Base-by-base conservation (phyloP, 257 asterid species). In the Solanum piurae region DNA sequence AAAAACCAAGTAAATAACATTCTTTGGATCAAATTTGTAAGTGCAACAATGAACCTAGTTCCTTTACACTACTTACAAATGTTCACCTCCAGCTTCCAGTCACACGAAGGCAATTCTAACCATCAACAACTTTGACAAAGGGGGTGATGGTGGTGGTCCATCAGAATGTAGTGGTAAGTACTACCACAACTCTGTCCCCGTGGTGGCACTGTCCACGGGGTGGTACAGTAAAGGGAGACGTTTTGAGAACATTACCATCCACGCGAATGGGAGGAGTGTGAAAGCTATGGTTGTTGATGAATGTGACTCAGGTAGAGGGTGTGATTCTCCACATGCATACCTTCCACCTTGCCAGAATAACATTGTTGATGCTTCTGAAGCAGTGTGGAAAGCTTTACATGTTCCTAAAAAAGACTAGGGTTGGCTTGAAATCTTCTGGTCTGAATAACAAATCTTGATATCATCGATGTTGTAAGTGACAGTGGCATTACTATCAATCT, bases 321-420 rank as follows among this genome's bases (percentile, higher is more conserved):
- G 92, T 71, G 83, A 76, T 76, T 7, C 23, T 12, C 60, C 60
- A 40, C 89, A 86, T 37, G 89, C 88, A 6, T 89, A 84, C 71
- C 87, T 86, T 25, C 92, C 90, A 10, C 90, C 92, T 27, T 88
- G 93, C 66, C 89, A 49, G 66, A 91, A 89, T 52, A 88, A 87
- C 58, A 87, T 89, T 7, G 87, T 91, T 58, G 91, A 86, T 84
- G 92, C 91, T 20, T 89, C 93, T 52, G 75, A 73, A 72, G 92
- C 93, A 42, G 92, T 90, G 44, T 88, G 93, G 92, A 88, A 83
- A 86, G 91, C 90, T 13, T 71, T 88, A 37, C 88, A 75, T 8
- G 89, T 90, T 84, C 89, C 93, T n/a, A 77, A 42, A 2, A 77
- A 79, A 25, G 84, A 79, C 4, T 42, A 2, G 16, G 84, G 27